Conservation (phyloP, 1,284 basidiomycete species). For the Ustanciosporium gigantosporum region DNA sequence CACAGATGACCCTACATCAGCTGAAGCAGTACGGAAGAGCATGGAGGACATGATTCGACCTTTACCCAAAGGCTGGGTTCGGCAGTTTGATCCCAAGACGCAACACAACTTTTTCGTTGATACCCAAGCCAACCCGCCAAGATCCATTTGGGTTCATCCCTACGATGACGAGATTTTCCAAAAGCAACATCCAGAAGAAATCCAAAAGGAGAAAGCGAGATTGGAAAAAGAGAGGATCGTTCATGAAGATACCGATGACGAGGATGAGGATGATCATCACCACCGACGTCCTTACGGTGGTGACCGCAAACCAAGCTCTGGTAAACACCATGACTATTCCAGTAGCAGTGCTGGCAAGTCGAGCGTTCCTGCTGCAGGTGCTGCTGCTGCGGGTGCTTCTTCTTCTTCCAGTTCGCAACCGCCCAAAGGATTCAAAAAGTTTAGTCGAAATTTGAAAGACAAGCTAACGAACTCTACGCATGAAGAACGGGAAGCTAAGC, state of each 20-base stretch:
- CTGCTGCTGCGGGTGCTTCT: background rate
- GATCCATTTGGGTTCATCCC: constrained; percentile 60
- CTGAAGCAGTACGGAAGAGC: constrained; percentile 13
- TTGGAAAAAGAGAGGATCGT: constrained; percentile 17
- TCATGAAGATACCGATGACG: constrained; percentile 40
- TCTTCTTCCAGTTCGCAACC: background rate
- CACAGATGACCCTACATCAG: background rate
- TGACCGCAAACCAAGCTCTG: background rate
- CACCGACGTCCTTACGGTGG: background rate
- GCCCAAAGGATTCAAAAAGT: constrained; percentile 37
- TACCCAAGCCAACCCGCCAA: constrained; percentile 53
- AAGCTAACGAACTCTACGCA: constrained; percentile 58
- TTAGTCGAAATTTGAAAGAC: constrained; percentile 56
- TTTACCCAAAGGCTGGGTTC: constrained; percentile 51
- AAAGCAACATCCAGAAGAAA: constrained; percentile 21
- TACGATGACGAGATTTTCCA: constrained; percentile 44
- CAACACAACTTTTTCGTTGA: constrained; percentile 56
- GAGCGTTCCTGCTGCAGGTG: background rate
- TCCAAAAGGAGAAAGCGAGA: constrained; percentile 11
- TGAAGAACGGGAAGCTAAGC: constrained; percentile 44
- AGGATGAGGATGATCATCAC: constrained; percentile 10
- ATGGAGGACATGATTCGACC: constrained; percentile 47
- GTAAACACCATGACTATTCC: background rate
- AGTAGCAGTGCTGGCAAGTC: background rate
- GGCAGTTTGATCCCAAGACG: constrained; percentile 48